These are phyloP conservation scores for Acanthamoeba castellanii DNA, from an alignment of 208 protist genomes.

Conservation along the genomic window DNA sequence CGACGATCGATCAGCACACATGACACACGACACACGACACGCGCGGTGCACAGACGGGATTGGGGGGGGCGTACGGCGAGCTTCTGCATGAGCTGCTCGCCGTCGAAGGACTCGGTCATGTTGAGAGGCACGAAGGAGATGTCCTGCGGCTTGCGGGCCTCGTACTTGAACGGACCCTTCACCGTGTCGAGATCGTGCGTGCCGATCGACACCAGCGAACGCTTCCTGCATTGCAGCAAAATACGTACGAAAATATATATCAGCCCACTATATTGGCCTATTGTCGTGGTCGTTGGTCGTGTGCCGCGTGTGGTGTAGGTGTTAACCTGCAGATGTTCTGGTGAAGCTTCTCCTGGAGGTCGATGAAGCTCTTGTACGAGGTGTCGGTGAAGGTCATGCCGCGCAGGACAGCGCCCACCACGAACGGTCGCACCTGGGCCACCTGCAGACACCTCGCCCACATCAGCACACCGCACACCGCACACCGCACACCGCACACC, in stretches of 20 bases:
- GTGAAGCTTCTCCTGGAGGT: constrained; percentile 16
- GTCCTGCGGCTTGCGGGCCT: constrained; percentile 16
- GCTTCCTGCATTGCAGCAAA: neutral
- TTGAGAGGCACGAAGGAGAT: neutral
- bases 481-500: too few relatives aligned
- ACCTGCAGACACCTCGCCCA: neutral
- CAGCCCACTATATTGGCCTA: too few relatives aligned
- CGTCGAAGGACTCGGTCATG: constrained; percentile 2
- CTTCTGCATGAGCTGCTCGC: constrained; percentile 27
- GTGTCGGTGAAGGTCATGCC: constrained; percentile 21
- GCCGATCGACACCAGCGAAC: constrained; percentile 16
- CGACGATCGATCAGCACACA: too few relatives aligned
- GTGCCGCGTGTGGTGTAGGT: neutral
- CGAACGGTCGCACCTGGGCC: neutral
- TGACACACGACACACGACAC: too few relatives aligned
- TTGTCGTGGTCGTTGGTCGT: too few relatives aligned
- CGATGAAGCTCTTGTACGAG: constrained; percentile 21
- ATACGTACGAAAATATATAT: too few relatives aligned
- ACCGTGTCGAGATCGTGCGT: constrained; percentile 11
- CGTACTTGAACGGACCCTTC: neutral
- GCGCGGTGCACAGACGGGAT: too few relatives aligned
- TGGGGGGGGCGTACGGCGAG: neutral
- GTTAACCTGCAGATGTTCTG: neutral
- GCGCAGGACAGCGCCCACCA: neutral
- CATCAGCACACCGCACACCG: neutral